A percentile compares a stretch with the other conserved stretches of the same genome.
Conservation (phyloP, 1,284 basidiomycete species). For the Tausonia pullulans region DNA sequence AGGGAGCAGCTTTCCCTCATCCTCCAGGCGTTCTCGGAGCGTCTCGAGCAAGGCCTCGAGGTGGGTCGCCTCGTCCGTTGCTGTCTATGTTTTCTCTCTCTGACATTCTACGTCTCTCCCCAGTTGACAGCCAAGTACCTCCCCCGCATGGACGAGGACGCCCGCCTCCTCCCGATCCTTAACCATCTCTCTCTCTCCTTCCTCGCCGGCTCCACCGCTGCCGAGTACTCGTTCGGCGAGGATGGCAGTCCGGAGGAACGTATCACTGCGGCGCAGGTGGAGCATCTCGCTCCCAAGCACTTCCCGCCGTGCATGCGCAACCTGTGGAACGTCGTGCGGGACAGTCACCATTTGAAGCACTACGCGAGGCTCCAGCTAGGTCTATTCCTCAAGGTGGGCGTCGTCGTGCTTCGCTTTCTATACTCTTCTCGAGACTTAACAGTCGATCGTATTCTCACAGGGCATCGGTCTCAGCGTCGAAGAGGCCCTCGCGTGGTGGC, state of each 20-base stretch:
- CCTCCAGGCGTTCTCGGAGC: slow-evolving; percentile 70
- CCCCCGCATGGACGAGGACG: slow-evolving; percentile 92
- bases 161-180: slow-evolving; percentile 78
- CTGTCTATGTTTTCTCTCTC: neutral
- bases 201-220: slow-evolving; percentile 57
- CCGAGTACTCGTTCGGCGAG: slow-evolving; percentile 57
- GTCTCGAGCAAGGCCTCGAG: slow-evolving; percentile 68
- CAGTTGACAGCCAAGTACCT: slow-evolving; percentile 77
- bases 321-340: slow-evolving; percentile 65
- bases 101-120: slow-evolving; percentile 2
- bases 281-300: slow-evolving; percentile 73
- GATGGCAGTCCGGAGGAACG: slow-evolving; percentile 38
- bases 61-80: slow-evolving; percentile 37
- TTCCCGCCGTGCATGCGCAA: slow-evolving; percentile 96
- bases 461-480: slow-evolving; percentile 88
- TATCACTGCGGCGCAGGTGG: slow-evolving; percentile 88
- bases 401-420: neutral
- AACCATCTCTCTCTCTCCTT: slow-evolving; percentile 91
- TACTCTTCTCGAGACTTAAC: neutral
- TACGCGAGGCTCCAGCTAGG: slow-evolving; percentile 85
- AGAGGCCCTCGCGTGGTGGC: slow-evolving; percentile 90
- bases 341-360: slow-evolving; percentile 83
- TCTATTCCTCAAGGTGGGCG: slow-evolving; percentile 78
- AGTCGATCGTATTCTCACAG: slow-evolving; percentile 38
- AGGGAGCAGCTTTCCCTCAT: slow-evolving; percentile 77